These are phyloP conservation scores for Chrysoporthe austroafricana DNA, from an alignment of 2,329 filamentous ascomycete species.

Conservation along the genomic window DNA sequence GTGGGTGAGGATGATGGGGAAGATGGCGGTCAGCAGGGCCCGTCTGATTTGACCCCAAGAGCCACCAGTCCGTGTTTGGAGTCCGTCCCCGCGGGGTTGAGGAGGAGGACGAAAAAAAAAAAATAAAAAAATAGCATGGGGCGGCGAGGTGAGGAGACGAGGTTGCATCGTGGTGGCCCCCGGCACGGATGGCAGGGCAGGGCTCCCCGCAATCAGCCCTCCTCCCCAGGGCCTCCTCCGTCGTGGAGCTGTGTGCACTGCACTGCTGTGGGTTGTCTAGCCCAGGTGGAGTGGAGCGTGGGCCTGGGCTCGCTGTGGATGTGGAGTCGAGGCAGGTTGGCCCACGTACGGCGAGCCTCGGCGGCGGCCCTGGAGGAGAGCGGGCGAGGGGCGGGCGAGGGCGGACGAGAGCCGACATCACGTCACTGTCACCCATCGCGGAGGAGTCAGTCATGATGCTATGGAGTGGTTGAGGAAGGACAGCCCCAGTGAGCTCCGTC, in stretches of 20 bases:
- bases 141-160: constrained; percentile 9
- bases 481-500: too few relatives aligned
- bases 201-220: constrained; percentile 7
- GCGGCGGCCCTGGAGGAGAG: neutral
- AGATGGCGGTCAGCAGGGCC: neutral
- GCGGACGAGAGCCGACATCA: neutral
- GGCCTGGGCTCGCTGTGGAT: too few relatives aligned
- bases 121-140: neutral
- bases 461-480: too few relatives aligned
- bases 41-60: neutral
- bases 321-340: too few relatives aligned
- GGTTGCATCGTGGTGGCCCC: constrained; percentile 9
- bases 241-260: neutral
- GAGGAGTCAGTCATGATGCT: too few relatives aligned
- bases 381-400: too few relatives aligned
- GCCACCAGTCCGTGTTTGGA: constrained; percentile 2
- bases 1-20: neutral
- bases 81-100: constrained; percentile 1
- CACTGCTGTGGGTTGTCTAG: too few relatives aligned
- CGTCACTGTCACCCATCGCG: neutral
- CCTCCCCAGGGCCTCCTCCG: neutral
- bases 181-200: constrained; percentile 1
- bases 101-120: too few relatives aligned
- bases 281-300: too few relatives aligned
- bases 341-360: neutral